Base-by-base conservation (phyloP, 2,329 filamentous ascomycete species). In the Pseudogymnoascus sp. region DNA sequence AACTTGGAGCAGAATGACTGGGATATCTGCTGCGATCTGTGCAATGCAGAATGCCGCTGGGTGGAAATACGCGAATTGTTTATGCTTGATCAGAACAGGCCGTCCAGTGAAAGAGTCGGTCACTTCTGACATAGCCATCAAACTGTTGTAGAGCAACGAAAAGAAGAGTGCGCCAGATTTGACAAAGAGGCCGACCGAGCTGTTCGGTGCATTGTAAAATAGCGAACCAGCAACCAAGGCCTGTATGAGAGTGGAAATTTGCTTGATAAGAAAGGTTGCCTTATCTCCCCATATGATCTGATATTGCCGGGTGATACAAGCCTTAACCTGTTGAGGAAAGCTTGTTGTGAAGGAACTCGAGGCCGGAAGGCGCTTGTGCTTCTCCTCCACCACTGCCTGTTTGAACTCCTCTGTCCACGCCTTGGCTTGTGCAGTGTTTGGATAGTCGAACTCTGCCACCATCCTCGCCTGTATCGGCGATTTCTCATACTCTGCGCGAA, bases 91-190 rank as follows among this genome's bases (percentile, higher is more conserved):
- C 2, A 87, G 69, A 8, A 87, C 77, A 0, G 83, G 82, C 0
- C 86, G 79, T n/a, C 84, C 84, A 12, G 73, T 76, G 67, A 86
- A 88, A 0, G 83, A 84, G 29, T 83, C 79, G 0, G 80, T 86
- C 1, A 89, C 86, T 71, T 90, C 87, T 1, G 84, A 80, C 78
- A 89, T 83, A 25, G 84, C 79, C 1, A 88, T 69, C 6, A 89
- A 72, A 62, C 79, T 77, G 69, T 87, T 85, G 72, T 82, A 86
- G 0, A 89, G 74, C 0, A 88, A 74, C 0, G 85, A 76, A 60
- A 88, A 81, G 76, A 89, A 89, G 3, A 87, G 73, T 0, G 85
- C 80, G 60, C 86, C 87, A 0, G 80, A 79, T 67, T 87, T 87
- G 66, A 82, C 69, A 70, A 89, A 89, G 0, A 89, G 72, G 6